Conservation (phyloP, 371 early-diverging fungal species). For the Phascolomyces articulosus region DNA sequence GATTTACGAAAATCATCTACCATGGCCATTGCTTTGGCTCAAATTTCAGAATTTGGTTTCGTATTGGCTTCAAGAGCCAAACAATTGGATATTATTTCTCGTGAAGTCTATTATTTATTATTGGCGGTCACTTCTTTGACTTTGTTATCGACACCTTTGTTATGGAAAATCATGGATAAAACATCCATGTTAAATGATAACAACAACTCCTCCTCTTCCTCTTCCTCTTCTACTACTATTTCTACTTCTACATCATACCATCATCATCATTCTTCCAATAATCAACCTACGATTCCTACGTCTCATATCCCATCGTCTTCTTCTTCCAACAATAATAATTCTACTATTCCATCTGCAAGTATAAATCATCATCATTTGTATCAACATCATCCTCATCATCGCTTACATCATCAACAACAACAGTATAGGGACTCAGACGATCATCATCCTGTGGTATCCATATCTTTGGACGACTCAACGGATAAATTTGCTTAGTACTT, state of each 20-base stretch:
- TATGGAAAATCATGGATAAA: slow-evolving; percentile 48
- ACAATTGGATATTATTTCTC: slow-evolving; percentile 50
- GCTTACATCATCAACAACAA: slow-evolving; percentile 13
- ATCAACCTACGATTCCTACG: not conserved
- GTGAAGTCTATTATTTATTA: slow-evolving; percentile 64
- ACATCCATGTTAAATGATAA: slow-evolving; percentile 9
- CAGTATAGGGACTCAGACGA: slow-evolving; percentile 12
- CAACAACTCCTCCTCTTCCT: slow-evolving; percentile 12
- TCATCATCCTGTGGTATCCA: slow-evolving; percentile 14
- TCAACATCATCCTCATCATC: slow-evolving; percentile 8
- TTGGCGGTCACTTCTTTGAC: slow-evolving; percentile 59
- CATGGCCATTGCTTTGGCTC: slow-evolving; percentile 61
- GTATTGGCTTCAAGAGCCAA: slow-evolving; percentile 65
- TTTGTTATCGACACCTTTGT: slow-evolving; percentile 54
- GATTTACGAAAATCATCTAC: slow-evolving; percentile 39
- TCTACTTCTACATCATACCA: not conserved
- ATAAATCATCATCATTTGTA: slow-evolving; percentile 2
- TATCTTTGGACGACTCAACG: slow-evolving; percentile 18
- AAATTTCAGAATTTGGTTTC: slow-evolving; percentile 68
- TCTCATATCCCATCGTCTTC: slow-evolving; percentile 8
- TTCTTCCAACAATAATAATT: not conserved
- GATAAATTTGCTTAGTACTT: slow-evolving; percentile 24
- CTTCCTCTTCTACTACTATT: not conserved
- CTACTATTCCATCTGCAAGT: not conserved
- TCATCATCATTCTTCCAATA: too few relatives aligned